Evolutionary conservation across 2,329 filamentous ascomycete species (phyloP), one percentile per base, ranked within the genome.

Genomic region (Juglanconis oblonga): DNA sequence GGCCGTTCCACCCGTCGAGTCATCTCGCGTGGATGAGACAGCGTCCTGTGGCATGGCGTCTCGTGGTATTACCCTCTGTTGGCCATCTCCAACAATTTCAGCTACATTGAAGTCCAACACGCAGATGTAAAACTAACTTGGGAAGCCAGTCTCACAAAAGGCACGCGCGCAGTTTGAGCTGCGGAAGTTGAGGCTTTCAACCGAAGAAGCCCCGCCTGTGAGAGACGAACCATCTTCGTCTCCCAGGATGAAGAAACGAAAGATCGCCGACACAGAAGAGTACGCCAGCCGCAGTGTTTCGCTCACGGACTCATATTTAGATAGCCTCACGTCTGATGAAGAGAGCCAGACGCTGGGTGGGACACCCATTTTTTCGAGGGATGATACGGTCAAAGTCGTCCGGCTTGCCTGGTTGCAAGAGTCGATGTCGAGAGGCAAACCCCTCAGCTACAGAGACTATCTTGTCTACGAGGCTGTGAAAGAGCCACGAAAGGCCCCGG

Each of bases 151-250:
- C 38, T 80, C 80, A 0, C 87, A 85, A 58, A 87, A 84, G 64
- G 82, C 86, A 67, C 83, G 94, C 17, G 91, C 91, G 1, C 79
- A 84, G 51, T 87, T 96, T 67, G 94, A 98, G 73, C 77, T 98
- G 62, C 82, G 91, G 56, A 81, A 84, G 6, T 81, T 85, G 50
- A 87, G 86, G 13, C 66, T 97, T 2, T 71, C 74, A 45, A 86
- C 86, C 0, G 78, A 84, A 57, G 84, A 86, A 59, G 66, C 78
- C 3, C 59, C 68, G 7, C 59, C 40, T 24, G 42, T 51, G 14
- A 40, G 42, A 38, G 65, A 35, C 5, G 44, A 61, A n/a, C 9
- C 38, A 17, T 24, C 45, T 49, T 45, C 63, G n/a, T 67, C 67
- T 13, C 71, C 69, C 4, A 63, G 66, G 7, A 63, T 58, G 14